phyloP scores from a whole-genome alignment of 352 stramenopile genomes.

The Pythium insidiosum region DNA sequence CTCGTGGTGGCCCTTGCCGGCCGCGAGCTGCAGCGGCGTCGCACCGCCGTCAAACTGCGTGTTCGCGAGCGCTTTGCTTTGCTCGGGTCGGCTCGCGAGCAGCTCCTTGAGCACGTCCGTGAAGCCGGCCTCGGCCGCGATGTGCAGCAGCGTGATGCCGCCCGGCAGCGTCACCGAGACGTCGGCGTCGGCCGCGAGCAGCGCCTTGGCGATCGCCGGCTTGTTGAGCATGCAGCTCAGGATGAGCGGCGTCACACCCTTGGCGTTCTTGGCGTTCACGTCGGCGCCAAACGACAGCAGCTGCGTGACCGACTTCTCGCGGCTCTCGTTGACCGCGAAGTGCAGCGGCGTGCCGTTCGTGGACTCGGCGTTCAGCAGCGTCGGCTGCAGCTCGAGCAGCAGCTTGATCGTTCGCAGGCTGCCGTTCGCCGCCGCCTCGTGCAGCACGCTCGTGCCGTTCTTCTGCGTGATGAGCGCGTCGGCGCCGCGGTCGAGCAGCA shows the following conservation, averaged over 20 bases:
- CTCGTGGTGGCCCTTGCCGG: slow-evolving; percentile 58
- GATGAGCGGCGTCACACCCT: slow-evolving; percentile 69
- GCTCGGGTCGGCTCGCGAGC: slow-evolving; percentile 31
- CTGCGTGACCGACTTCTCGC: slow-evolving; percentile 65
- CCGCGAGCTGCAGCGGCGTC: slow-evolving; percentile 64
- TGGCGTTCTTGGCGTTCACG: slow-evolving; percentile 52
- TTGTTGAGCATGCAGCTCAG: slow-evolving; percentile 77
- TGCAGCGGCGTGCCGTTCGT: slow-evolving; percentile 72
- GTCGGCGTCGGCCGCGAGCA: slow-evolving; percentile 42
- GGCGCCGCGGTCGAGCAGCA: slow-evolving; percentile 49
- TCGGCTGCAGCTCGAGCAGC: slow-evolving; percentile 33
- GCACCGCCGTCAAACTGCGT: slow-evolving; percentile 44
- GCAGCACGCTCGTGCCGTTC: slow-evolving; percentile 54
- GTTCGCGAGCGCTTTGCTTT: slow-evolving; percentile 45
- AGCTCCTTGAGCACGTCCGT: slow-evolving; percentile 51
- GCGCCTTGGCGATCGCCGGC: slow-evolving; percentile 38
- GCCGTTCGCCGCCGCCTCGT: slow-evolving; percentile 61
- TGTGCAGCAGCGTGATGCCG: slow-evolving; percentile 64
- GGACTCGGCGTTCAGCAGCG: slow-evolving; percentile 44
- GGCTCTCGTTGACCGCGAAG: slow-evolving; percentile 75
- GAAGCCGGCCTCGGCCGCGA: slow-evolving; percentile 68
- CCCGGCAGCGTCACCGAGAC: slow-evolving; percentile 44
- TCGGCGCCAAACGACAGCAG: slow-evolving; percentile 53
- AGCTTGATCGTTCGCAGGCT: slow-evolving; percentile 17
- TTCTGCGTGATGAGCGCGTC: slow-evolving; percentile 44